These are phyloP conservation scores for Pseudogymnoascus sp. DNA, from an alignment of 2,329 filamentous ascomycete genomes.

Conservation along the genomic window DNA sequence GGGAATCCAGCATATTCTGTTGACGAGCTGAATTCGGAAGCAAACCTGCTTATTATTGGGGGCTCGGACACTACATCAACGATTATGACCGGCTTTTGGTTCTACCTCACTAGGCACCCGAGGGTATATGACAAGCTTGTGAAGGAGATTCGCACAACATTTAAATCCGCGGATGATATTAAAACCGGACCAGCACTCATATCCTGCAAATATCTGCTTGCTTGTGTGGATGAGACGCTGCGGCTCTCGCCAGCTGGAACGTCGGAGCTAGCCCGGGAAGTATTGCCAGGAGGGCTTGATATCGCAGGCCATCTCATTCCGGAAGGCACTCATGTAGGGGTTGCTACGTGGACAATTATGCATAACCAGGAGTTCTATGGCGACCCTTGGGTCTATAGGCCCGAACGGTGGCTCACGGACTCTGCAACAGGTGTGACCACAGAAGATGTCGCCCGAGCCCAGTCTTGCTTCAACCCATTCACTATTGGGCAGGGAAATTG, in stretches of 20 bases:
- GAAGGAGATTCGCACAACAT: constrained; percentile 31
- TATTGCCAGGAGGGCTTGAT: not conserved
- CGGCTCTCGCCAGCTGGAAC: constrained; percentile 34
- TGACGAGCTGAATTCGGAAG: constrained; percentile 21
- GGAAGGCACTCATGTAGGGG: not conserved
- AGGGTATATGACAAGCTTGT: constrained; percentile 25
- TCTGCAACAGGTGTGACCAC: constrained; percentile 14
- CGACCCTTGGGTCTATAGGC: constrained; percentile 14
- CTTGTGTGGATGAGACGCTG: constrained; percentile 41
- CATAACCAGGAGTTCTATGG: not conserved
- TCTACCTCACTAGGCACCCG: constrained; percentile 32
- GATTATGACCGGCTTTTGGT: constrained; percentile 28
- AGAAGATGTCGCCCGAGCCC: constrained; percentile 16
- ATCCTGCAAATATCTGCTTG: constrained; percentile 31
- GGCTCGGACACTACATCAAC: constrained; percentile 8
- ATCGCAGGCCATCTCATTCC: not conserved
- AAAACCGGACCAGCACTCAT: constrained; percentile 14
- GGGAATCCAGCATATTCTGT: not conserved
- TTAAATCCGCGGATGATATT: constrained; percentile 30
- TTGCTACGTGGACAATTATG: not conserved
- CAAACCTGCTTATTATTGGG: not conserved
- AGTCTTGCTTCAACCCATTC: constrained; percentile 16
- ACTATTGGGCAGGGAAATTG: constrained; percentile 16
- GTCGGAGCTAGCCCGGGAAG: not conserved
- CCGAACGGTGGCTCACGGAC: constrained; percentile 20